Evolutionary conservation across 2,329 filamentous ascomycete genomes (phyloP).

Genomic region (Chalaropsis ovoidea): DNA sequence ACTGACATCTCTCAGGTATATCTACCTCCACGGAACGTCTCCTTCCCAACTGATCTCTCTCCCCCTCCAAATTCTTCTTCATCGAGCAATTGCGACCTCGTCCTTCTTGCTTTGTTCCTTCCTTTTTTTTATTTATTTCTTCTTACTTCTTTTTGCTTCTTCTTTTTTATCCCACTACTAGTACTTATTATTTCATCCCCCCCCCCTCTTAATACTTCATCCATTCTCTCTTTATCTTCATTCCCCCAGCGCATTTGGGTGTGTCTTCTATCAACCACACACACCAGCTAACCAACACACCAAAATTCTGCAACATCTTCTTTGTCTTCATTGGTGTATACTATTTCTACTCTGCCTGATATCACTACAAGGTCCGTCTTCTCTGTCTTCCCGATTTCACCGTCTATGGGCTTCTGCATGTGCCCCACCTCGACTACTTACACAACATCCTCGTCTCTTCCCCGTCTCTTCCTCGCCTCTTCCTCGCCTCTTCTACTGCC

Average conservation of each 20-base stretch:
- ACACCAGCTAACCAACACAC: background rate
- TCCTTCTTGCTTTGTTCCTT: constrained; percentile 5
- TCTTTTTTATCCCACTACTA: too few species aligned
- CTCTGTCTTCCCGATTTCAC: background rate
- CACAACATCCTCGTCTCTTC: background rate
- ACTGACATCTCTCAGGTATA: constrained; percentile 1
- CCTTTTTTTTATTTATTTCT: background rate
- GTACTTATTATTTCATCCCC: background rate
- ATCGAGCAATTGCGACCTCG: background rate
- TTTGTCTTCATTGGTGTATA: background rate
- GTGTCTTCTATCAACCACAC: background rate
- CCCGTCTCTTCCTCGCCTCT: too few species aligned
- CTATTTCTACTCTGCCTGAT: background rate
- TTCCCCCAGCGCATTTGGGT: background rate
- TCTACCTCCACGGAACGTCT: background rate
- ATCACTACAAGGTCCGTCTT: background rate
- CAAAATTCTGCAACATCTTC: background rate
- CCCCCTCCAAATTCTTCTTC: background rate
- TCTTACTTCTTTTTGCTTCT: background rate
- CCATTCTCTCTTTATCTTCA: background rate
- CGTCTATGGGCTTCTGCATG: background rate
- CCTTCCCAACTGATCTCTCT: background rate
- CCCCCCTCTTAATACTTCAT: background rate
- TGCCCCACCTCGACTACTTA: background rate
- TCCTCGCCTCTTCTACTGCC: too few species aligned